phyloP scores from a whole-genome alignment of 169 alveolate genomes.

The Eimeria praecox region DNA sequence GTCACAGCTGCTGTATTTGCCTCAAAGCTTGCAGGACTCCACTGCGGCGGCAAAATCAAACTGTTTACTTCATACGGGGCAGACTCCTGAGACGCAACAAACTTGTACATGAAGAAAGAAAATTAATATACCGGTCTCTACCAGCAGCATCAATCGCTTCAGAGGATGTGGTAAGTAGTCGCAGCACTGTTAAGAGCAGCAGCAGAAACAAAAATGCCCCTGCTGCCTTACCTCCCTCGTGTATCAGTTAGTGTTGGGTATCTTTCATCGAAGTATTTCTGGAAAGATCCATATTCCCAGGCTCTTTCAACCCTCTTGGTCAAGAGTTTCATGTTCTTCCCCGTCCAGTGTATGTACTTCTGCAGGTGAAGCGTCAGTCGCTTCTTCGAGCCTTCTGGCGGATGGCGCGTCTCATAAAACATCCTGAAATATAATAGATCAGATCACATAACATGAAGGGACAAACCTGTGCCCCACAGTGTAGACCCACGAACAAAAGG shows the following conservation, averaged over 20 bases:
- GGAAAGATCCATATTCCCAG: constrained; percentile 90
- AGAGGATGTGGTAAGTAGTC: no score
- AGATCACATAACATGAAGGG: not conserved
- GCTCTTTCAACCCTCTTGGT: constrained; percentile 89
- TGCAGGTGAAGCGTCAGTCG: constrained; percentile 75
- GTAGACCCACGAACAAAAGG: not conserved
- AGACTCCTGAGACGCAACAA: constrained; percentile 52
- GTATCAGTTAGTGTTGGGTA: constrained; percentile 75
- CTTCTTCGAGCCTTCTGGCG: constrained; percentile 71
- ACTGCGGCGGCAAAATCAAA: not conserved
- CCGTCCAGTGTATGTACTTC: constrained; percentile 81
- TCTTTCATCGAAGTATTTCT: constrained; percentile 83
- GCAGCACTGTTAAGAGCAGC: not conserved
- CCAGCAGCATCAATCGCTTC: not conserved
- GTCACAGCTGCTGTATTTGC: not conserved
- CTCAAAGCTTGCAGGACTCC: not conserved
- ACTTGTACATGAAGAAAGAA: no score
- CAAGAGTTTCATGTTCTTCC: constrained; percentile 89
- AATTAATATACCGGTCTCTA: not conserved
- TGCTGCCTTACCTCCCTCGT: constrained; percentile 73
- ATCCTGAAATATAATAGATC: constrained; percentile 21
- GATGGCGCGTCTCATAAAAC: constrained; percentile 82
- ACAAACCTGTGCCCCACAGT: no score
- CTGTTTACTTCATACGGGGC: constrained; percentile 57
- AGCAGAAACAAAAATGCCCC: not conserved